Evolutionary conservation across 192 early-diverging fungal genomes (phyloP).

Genomic region (Entomortierella chlamydospora): DNA sequence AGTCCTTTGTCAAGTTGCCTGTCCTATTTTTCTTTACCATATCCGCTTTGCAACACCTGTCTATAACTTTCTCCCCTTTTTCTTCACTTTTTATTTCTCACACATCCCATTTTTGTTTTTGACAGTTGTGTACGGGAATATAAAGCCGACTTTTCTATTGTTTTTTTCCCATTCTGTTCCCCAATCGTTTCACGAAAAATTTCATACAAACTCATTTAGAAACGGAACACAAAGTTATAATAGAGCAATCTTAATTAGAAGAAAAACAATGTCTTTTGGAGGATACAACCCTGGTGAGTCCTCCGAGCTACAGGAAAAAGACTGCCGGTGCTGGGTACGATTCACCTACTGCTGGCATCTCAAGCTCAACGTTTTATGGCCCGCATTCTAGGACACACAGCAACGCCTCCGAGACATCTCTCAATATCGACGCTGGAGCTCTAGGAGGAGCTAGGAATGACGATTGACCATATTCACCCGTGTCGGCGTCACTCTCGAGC

Average conservation of each 20-base stretch:
- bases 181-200: too few species aligned
- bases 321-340: slow-evolving; percentile 15
- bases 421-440: slow-evolving; percentile 32
- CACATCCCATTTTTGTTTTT: not conserved
- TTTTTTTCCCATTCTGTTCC: not conserved
- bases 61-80: not conserved
- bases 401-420: slow-evolving; percentile 45
- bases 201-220: not conserved
- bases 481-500: slow-evolving; percentile 15
- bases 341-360: slow-evolving; percentile 22
- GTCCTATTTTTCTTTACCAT: not conserved
- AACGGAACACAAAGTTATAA: not conserved
- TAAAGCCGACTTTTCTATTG: not conserved
- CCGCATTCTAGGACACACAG: slow-evolving; percentile 36
- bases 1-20: not conserved
- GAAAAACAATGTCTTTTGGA: slow-evolving; percentile 37
- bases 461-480: slow-evolving; percentile 19
- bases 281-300: slow-evolving; percentile 39
- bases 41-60: not conserved
- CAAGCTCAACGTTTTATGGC: slow-evolving; percentile 26
- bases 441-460: slow-evolving; percentile 8
- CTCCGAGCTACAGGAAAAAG: slow-evolving; percentile 34
- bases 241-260: not conserved
- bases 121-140: not conserved
- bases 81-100: not conserved